Evolutionary conservation across 768 basidiomycete species (phyloP), one percentile per base, ranked within the genome.

Genomic region (Porpolomopsis calyptriformis): DNA sequence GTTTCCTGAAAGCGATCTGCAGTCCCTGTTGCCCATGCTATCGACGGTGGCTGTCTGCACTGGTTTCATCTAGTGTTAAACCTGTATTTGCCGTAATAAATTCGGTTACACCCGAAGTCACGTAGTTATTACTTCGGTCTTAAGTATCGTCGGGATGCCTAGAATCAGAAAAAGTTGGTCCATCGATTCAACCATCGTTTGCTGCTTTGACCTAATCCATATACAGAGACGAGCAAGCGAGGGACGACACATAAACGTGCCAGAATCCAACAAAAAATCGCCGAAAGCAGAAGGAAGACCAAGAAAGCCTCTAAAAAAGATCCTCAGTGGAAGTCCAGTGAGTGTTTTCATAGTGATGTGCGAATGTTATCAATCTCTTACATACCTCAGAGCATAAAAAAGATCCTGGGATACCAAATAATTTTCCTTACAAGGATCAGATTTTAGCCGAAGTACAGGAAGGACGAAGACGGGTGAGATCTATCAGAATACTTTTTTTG

Each of bases 371-470:
- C 5, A 26, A 41, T 56, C 40, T 42, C 34, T 36, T 31, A 20
- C 22, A 36, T 44, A 23, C 10, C 34, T 2, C 52, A 86, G 85
- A 85, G 62, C 77, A 81, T 50, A 73, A 77, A 57, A 92, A 89
- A 62, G 92, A 97, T 61, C 89, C 86, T 24, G 92, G 92, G 37
- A 91, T 96, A 53, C 92, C 92, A 5, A 93, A 85, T 64, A 81
- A 79, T 49, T 91, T 91, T 66, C 91, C 89, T 3, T 92, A 82
- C 73, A 97, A 94, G 65, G 92, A 93, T 56, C 82, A 90, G 63
- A 84, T 97, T 52, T 69, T 97, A 23, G 92, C 90, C 4, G 92
- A 97, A 57, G 74, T 94, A 43, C 82, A 82, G 37, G 85, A 86
- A 55, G 75, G 87, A 58, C 79, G 90, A 51, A 72, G 85, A 56